Conservation (phyloP, 139 green algal species). For the Diplosphaera chodatii region DNA sequence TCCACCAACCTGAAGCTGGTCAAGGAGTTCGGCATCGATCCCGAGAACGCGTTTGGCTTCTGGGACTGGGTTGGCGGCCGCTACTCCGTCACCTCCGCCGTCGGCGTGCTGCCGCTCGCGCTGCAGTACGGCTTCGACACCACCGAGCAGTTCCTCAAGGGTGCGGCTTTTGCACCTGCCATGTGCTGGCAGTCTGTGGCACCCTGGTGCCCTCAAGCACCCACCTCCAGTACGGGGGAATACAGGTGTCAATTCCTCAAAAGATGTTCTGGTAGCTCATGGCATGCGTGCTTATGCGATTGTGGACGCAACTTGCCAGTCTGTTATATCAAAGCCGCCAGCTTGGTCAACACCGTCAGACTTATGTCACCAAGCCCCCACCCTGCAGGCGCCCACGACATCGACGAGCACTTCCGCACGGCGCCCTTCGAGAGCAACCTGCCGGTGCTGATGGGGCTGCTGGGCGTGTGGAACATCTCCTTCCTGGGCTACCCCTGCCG, state of each 20-base stretch:
- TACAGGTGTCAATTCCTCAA: no score
- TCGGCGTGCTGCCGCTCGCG: constrained; percentile 90
- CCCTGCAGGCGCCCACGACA: constrained; percentile 58
- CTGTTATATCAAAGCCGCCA: no score
- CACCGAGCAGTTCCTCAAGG: constrained; percentile 74
- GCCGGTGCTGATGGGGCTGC: constrained; percentile 90
- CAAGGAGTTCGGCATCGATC: constrained; percentile 97
- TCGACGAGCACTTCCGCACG: constrained; percentile 89
- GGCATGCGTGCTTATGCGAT: no score
- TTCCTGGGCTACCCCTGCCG: constrained; percentile 88
- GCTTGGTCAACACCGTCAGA: no score
- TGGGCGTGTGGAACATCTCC: constrained; percentile 92
- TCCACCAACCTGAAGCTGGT: constrained; percentile 98
- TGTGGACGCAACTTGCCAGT: no score
- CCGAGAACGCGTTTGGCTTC: constrained; percentile 97
- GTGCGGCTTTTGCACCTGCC: neutral
- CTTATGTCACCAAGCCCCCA: neutral
- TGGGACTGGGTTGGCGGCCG: constrained; percentile 98
- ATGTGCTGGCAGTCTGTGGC: no score
- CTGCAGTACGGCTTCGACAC: constrained; percentile 96
- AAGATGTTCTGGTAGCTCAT: no score
- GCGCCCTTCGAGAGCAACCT: constrained; percentile 90
- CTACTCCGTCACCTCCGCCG: constrained; percentile 93
- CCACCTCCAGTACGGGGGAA: no score
- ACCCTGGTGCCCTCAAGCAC: no score